Evolutionary conservation across 2,329 filamentous ascomycete genomes (phyloP).

Genomic region (Fusarium dimerum): DNA sequence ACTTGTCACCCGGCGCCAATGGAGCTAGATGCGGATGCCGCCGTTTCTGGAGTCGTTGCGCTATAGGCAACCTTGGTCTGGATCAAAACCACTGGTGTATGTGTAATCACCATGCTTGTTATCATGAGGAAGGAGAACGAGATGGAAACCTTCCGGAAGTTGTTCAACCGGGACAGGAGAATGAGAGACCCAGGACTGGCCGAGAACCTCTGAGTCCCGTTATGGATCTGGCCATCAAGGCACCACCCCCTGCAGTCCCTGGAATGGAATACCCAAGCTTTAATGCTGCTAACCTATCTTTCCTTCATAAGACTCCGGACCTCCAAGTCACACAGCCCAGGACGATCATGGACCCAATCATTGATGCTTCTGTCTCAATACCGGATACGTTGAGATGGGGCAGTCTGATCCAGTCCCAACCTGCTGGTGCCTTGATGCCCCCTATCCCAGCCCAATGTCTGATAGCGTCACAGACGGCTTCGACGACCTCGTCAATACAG

Average conservation of each 20-base stretch:
- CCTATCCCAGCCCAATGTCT: conserved; percentile 53
- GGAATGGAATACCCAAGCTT: conserved; percentile 45
- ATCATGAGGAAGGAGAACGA: conserved; percentile 50
- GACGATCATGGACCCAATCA: conserved; percentile 18
- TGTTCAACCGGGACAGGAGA: conserved; percentile 48
- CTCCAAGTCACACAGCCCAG: conserved; percentile 3
- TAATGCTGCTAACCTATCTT: conserved; percentile 35
- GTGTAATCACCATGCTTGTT: conserved; percentile 65
- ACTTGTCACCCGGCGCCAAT: conserved; percentile 52
- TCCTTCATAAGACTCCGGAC: conserved; percentile 33
- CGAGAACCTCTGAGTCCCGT: conserved; percentile 56
- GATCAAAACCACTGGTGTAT: conserved; percentile 58
- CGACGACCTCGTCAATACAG: conserved; percentile 52
- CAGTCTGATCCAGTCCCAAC: conserved; percentile 43
- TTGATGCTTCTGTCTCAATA: conserved; percentile 37
- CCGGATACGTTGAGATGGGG: conserved; percentile 59
- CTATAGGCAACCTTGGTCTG: conserved; percentile 34
- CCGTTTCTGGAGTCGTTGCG: conserved; percentile 57
- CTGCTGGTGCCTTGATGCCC: conserved; percentile 39
- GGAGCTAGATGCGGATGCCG: conserved; percentile 60
- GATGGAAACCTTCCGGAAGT: conserved; percentile 26
- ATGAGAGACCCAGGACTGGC: conserved; percentile 49
- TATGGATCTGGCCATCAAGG: conserved; percentile 48
- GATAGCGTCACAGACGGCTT: conserved; percentile 53
- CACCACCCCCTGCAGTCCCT: conserved; percentile 38